These are phyloP conservation scores for Coniochaeta sp. DNA, from an alignment of 2,329 filamentous ascomycete genomes.

Conservation along the genomic window DNA sequence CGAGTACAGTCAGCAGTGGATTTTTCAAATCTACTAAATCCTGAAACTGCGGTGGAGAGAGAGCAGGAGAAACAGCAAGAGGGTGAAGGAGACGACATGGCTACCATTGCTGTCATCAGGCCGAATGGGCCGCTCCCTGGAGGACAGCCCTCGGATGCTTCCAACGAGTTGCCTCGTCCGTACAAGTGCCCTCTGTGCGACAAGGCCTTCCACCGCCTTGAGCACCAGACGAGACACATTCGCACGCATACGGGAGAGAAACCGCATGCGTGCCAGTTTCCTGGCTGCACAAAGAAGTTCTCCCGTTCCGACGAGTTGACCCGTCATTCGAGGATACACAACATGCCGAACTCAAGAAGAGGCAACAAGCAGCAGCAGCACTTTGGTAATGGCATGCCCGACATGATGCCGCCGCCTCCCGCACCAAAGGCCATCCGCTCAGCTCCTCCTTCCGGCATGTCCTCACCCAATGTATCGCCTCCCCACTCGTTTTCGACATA, in stretches of 20 bases:
- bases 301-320: constrained; percentile 95
- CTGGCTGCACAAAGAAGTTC: constrained; percentile 95
- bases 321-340: constrained; percentile 95
- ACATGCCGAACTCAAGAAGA: constrained; percentile 92
- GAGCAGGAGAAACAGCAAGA: constrained; percentile 10
- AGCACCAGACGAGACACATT: constrained; percentile 89
- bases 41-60: constrained; percentile 29
- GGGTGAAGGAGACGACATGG: constrained; percentile 24
- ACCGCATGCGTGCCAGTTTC: constrained; percentile 91
- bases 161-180: constrained; percentile 75
- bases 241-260: constrained; percentile 97
- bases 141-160: constrained; percentile 53
- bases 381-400: constrained; percentile 34
- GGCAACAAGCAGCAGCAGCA: constrained; percentile 67
- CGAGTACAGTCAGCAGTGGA: constrained; percentile 65
- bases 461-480: constrained; percentile 92
- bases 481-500: constrained; percentile 80
- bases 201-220: constrained; percentile 95
- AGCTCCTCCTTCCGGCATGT: constrained; percentile 77
- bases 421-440: constrained; percentile 77
- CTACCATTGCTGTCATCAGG: constrained; percentile 46
- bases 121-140: constrained; percentile 56
- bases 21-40: constrained; percentile 70
- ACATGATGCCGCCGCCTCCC: constrained; percentile 72
- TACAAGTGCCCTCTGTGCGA: constrained; percentile 99